These are phyloP conservation scores for Kwoniella mangroviensis DNA, from an alignment of 768 basidiomycete genomes.

Conservation along the genomic window DNA sequence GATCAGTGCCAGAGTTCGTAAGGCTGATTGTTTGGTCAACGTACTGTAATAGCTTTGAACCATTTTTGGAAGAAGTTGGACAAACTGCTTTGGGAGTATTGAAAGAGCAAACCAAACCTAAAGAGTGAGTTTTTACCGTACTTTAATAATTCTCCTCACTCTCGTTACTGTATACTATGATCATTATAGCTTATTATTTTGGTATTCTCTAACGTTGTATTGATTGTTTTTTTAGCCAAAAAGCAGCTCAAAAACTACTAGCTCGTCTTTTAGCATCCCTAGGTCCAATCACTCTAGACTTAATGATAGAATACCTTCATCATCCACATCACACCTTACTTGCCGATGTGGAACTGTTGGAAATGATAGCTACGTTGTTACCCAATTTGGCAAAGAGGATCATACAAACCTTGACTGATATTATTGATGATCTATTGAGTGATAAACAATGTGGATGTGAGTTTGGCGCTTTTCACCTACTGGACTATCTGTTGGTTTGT, in stretches of 20 bases:
- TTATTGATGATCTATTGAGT: constrained; percentile 36
- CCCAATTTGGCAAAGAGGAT: constrained; percentile 39
- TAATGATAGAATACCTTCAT: constrained; percentile 43
- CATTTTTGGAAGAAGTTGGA: constrained; percentile 32
- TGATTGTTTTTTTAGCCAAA: constrained; percentile 14
- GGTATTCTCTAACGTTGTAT: background rate
- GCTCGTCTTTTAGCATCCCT: constrained; percentile 35
- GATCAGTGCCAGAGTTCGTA: background rate
- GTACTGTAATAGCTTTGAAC: constrained; percentile 36
- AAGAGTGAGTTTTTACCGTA: constrained; percentile 17
- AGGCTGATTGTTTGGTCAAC: background rate
- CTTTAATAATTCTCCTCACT: background rate
- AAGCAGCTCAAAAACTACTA: constrained; percentile 39
- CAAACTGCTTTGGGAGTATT: constrained; percentile 25
- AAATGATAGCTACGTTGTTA: constrained; percentile 44
- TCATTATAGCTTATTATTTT: too few species aligned
- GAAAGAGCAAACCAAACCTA: constrained; percentile 2
- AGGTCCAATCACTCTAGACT: constrained; percentile 39
- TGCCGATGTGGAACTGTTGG: constrained; percentile 36
- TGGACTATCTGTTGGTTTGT: too few species aligned
- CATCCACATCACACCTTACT: constrained; percentile 34
- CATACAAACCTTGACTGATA: constrained; percentile 36
- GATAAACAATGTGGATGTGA: constrained; percentile 22
- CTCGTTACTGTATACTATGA: too few species aligned
- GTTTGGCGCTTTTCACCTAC: background rate